Evolutionary conservation across 192 early-diverging fungal genomes (phyloP).

Genomic region (Linnemannia hyalina): DNA sequence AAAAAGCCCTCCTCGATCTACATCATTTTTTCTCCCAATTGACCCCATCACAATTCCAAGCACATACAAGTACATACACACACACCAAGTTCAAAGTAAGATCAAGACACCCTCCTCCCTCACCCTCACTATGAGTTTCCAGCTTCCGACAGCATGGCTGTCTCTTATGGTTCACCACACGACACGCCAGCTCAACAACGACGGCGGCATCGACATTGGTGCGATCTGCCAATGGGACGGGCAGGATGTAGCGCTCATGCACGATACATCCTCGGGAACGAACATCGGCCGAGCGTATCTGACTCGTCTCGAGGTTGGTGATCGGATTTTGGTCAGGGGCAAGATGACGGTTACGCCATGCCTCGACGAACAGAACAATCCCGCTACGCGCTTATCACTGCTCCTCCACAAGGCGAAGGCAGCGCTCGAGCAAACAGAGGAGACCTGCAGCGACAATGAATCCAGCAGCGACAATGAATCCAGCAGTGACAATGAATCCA

Average conservation of each 20-base stretch:
- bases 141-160: conserved; percentile 10
- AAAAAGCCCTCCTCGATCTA: no score
- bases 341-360: conserved; percentile 7
- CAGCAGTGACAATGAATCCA: neutral
- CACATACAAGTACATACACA: neutral
- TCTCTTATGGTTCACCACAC: neutral
- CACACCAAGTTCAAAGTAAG: neutral
- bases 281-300: conserved; percentile 5
- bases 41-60: no score
- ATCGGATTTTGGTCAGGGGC: conserved; percentile 9
- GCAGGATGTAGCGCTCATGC: conserved; percentile 10
- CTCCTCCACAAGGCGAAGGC: neutral
- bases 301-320: neutral
- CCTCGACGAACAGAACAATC: neutral
- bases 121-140: conserved; percentile 4
- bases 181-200: neutral
- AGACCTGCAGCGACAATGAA: neutral
- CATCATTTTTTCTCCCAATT: no score
- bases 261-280: neutral
- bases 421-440: neutral
- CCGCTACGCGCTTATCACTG: neutral
- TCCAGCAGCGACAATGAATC: neutral
- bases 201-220: neutral
- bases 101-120: neutral
- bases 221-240: conserved; percentile 7